These are phyloP conservation scores for Omphalotus guepiniiformis DNA, from an alignment of 768 basidiomycete species.

Conservation along the genomic window DNA sequence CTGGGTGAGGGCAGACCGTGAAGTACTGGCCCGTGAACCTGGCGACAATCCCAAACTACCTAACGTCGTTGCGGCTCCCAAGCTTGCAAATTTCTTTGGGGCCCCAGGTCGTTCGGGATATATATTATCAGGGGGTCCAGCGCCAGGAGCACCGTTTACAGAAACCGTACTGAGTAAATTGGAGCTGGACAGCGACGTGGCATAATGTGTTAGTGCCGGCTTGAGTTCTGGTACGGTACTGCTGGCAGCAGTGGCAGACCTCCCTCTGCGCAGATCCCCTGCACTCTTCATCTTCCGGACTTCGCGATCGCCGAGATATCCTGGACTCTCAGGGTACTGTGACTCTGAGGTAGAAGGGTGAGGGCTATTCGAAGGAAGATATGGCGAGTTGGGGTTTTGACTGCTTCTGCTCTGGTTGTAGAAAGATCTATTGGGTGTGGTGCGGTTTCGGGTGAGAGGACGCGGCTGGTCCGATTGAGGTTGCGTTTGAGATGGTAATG, in stretches of 20 bases:
- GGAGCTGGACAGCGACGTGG: slow-evolving; percentile 65
- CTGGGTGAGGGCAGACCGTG: slow-evolving; percentile 33
- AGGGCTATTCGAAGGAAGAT: slow-evolving; percentile 19
- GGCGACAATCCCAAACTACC: neutral
- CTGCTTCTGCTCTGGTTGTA: slow-evolving; percentile 37
- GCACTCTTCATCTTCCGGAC: slow-evolving; percentile 85
- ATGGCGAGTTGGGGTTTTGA: slow-evolving; percentile 15
- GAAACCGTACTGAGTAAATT: slow-evolving; percentile 47
- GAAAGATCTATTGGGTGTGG: slow-evolving; percentile 62
- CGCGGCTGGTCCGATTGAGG: slow-evolving; percentile 28
- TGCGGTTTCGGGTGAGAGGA: slow-evolving; percentile 65
- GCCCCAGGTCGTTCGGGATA: slow-evolving; percentile 29
- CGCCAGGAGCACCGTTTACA: neutral
- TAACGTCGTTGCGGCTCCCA: slow-evolving; percentile 33
- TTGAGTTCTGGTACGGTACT: slow-evolving; percentile 33
- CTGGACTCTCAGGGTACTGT: slow-evolving; percentile 33
- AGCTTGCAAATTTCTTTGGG: slow-evolving; percentile 62
- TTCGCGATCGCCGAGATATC: slow-evolving; percentile 50
- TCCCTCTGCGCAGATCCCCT: slow-evolving; percentile 64
- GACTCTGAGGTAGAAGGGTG: slow-evolving; percentile 5
- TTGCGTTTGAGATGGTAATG: too few relatives aligned
- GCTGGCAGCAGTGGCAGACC: slow-evolving; percentile 23
- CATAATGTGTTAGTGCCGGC: slow-evolving; percentile 44
- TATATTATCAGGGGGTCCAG: slow-evolving; percentile 20
- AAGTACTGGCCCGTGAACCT: neutral